A percentile compares a stretch with the other conserved stretches of the same genome.
These are phyloP conservation scores for Pythium apleroticum DNA, from an alignment of 352 stramenopile species.

Conservation along the genomic window DNA sequence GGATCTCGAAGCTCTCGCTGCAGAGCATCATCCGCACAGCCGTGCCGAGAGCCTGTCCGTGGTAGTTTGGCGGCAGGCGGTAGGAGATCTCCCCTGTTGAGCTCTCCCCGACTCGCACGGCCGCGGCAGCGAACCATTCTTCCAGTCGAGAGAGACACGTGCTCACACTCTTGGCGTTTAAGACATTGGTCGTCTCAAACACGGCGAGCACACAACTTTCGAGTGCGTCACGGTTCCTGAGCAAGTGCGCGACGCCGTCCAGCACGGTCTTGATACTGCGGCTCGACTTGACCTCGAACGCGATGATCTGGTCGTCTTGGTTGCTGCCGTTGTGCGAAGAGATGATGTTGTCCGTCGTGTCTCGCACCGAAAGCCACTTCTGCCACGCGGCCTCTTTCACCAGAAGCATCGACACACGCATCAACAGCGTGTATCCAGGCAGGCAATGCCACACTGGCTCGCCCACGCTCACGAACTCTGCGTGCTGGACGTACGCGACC, in stretches of 20 bases:
- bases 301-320: conserved; percentile 29
- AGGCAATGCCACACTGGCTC: conserved; percentile 50
- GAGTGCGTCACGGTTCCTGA: conserved; percentile 61
- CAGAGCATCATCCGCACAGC: conserved; percentile 70
- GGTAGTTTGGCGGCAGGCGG: conserved; percentile 43
- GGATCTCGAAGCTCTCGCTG: conserved; percentile 72
- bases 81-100: conserved; percentile 39
- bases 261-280: conserved; percentile 58
- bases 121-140: conserved; percentile 60
- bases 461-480: conserved; percentile 37
- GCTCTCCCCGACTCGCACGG: conserved; percentile 21
- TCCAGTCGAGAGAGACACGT: conserved; percentile 61
- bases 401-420: conserved; percentile 54
- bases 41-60: conserved; percentile 50
- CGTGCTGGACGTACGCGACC: conserved; percentile 51
- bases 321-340: conserved; percentile 19
- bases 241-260: conserved; percentile 48
- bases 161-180: conserved; percentile 61
- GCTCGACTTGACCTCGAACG: conserved; percentile 52
- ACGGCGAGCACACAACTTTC: conserved; percentile 66
- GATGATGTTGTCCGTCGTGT: conserved; percentile 39
- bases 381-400: conserved; percentile 68
- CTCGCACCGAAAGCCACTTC: conserved; percentile 58
- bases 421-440: conserved; percentile 61
- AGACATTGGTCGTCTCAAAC: conserved; percentile 75